Evolutionary conservation across 2,329 filamentous ascomycete species (phyloP).

Genomic region (Gaeumannomyces sp.): DNA sequence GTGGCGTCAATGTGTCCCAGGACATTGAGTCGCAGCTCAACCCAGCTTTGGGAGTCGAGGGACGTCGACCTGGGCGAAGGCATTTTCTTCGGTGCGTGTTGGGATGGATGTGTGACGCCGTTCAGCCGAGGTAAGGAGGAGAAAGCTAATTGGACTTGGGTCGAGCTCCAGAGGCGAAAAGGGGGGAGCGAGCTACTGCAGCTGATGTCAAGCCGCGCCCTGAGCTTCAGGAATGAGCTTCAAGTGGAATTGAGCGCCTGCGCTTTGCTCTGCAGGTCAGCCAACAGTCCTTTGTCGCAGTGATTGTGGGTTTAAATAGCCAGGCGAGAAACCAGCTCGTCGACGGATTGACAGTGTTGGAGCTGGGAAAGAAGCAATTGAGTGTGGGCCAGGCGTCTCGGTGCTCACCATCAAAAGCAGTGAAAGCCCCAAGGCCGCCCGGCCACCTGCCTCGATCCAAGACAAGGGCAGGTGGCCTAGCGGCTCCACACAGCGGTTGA

Average conservation of each 20-base stretch:
- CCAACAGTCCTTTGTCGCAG: neutral
- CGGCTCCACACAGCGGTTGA: neutral
- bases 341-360: neutral
- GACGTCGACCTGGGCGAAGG: slow-evolving; percentile 6
- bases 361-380: neutral
- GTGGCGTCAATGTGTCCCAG: slow-evolving; percentile 2
- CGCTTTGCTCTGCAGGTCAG: neutral
- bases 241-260: neutral
- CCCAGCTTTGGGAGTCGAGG: slow-evolving; percentile 1
- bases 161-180: neutral
- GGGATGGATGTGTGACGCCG: neutral
- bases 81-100: neutral
- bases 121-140: neutral
- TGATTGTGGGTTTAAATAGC: no score
- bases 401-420: neutral
- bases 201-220: neutral
- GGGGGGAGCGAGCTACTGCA: neutral
- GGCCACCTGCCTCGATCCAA: neutral
- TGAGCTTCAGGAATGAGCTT: neutral
- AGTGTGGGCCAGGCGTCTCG: neutral
- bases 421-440: neutral
- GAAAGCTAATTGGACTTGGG: neutral
- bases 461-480: neutral
- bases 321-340: neutral
- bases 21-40: slow-evolving; percentile 7